Evolutionary conservation across 768 basidiomycete genomes (phyloP).

Genomic region (Amyloporia xantha): DNA sequence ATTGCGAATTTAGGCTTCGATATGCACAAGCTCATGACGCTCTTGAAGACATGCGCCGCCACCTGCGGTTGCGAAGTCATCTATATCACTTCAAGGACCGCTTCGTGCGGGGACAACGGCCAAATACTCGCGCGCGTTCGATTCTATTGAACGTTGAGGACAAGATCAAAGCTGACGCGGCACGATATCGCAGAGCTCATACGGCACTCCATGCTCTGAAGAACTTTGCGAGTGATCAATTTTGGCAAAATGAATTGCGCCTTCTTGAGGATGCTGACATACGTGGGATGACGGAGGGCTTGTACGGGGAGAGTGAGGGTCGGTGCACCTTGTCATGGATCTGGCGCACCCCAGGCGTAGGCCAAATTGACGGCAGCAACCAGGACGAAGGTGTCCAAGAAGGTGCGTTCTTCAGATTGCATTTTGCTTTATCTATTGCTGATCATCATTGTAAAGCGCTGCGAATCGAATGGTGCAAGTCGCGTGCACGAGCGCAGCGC

Average conservation of each 20-base stretch:
- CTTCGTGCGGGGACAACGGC: background rate
- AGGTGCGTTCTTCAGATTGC: background rate
- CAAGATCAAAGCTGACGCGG: background rate
- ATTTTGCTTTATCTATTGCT: too few species aligned
- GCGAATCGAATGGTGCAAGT: constrained; percentile 12
- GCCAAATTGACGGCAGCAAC: too few species aligned
- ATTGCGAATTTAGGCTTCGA: constrained; percentile 1
- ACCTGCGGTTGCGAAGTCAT: background rate
- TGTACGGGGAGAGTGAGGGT: constrained; percentile 5
- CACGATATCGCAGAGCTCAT: constrained; percentile 4
- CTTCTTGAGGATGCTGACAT: constrained; percentile 5
- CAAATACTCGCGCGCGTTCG: constrained; percentile 3
- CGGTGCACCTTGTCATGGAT: constrained; percentile 11
- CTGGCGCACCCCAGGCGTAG: background rate
- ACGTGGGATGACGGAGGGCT: background rate
- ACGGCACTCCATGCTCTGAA: background rate
- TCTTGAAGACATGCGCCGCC: constrained; percentile 3
- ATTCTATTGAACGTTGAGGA: background rate
- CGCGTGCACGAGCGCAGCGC: constrained; percentile 4
- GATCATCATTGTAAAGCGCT: too few species aligned
- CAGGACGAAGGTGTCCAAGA: background rate
- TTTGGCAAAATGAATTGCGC: constrained; percentile 3
- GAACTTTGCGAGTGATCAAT: too few species aligned
- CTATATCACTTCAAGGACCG: constrained; percentile 3
- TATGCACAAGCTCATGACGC: constrained; percentile 3